Base-by-base conservation (phyloP, 2,329 filamentous ascomycete species). In the Herpotrichia juniperi region DNA sequence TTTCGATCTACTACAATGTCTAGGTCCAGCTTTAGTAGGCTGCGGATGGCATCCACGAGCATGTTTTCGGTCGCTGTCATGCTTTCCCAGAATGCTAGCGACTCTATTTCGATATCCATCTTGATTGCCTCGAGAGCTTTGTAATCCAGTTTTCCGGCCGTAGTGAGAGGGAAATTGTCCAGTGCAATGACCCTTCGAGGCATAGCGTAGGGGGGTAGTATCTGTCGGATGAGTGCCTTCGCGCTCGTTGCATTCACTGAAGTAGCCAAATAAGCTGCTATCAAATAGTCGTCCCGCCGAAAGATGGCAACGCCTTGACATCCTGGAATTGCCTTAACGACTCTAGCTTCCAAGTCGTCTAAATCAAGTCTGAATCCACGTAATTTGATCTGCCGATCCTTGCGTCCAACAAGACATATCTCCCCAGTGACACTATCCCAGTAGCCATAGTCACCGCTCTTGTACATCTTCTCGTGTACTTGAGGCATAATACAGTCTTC, bases 371-470 rank as follows among this genome's bases (percentile, higher is more conserved):
- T 73, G 52, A 74, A 66, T 0, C 74, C 74, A 2, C 66, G 61
- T 1, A 76, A 43, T 48, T 76, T 76, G 51, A 76, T 63, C 53
- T 79, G 73, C 0, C 73, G 69, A 61, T 81, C 79, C 2, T 68
- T 72, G 2, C 79, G 72, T 1, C 77, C 75, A 4, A 74, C 52
- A 31, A 72, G 71, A 17, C 16, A 7, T 2, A 69, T 56, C 2
- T 81, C 44, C n/a, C 76, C 62, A 0, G 76, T 77, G 0, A 62
- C 44, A 5, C 53, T 24, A 1, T 58, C 67, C 59, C 74, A 74
- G n/a, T 66, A 71, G 3, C 70, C 77, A 1, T 61, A 48, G 54
- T 81, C 79, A 4, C 79, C 78, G 0, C 78, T 80, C 22, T 62
- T 56, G 52, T 77, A 78, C 67, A 76, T 79, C 2, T 24, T 40